Evolutionary conservation across 2,329 filamentous ascomycete genomes (phyloP).

Genomic region (Chaetomium sp.): DNA sequence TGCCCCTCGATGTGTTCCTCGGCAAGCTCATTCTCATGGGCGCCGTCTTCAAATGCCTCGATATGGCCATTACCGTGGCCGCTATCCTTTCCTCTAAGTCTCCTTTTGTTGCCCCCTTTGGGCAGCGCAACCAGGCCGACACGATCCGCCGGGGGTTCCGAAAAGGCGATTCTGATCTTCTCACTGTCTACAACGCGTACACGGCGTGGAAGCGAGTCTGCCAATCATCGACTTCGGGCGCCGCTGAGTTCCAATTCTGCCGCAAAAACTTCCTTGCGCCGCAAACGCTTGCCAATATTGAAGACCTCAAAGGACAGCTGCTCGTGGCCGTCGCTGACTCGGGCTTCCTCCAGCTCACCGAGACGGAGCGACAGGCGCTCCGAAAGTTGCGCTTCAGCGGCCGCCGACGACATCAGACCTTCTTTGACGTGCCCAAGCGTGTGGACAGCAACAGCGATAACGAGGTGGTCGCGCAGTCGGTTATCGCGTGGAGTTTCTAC

Average conservation of each 20-base stretch:
- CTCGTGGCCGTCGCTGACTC: conserved; percentile 79
- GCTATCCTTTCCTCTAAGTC: conserved; percentile 93
- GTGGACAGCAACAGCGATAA: conserved; percentile 73
- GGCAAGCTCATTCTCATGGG: conserved; percentile 88
- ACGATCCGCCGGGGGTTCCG: conserved; percentile 72
- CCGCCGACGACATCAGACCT: conserved; percentile 57
- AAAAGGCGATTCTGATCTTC: conserved; percentile 80
- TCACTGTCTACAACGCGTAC: conserved; percentile 94
- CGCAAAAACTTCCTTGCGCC: conserved; percentile 87
- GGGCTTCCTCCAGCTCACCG: conserved; percentile 69
- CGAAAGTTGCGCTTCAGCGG: conserved; percentile 61
- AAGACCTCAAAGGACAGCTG: conserved; percentile 91
- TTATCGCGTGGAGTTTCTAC: conserved; percentile 93
- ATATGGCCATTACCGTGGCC: conserved; percentile 85
- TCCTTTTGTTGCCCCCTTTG: conserved; percentile 82
- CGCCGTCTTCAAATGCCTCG: conserved; percentile 81
- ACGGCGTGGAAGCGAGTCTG: conserved; percentile 80
- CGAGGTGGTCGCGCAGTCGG: conserved; percentile 69
- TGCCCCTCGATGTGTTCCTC: conserved; percentile 89
- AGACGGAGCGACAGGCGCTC: conserved; percentile 63
- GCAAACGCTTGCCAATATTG: conserved; percentile 86
- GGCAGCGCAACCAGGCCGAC: conserved; percentile 75
- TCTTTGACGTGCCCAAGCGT: conserved; percentile 74
- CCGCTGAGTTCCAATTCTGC: conserved; percentile 83
- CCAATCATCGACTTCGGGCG: conserved; percentile 50